Base-by-base conservation (phyloP, 148 eudicot genomes). In the Camellia japonica region DNA sequence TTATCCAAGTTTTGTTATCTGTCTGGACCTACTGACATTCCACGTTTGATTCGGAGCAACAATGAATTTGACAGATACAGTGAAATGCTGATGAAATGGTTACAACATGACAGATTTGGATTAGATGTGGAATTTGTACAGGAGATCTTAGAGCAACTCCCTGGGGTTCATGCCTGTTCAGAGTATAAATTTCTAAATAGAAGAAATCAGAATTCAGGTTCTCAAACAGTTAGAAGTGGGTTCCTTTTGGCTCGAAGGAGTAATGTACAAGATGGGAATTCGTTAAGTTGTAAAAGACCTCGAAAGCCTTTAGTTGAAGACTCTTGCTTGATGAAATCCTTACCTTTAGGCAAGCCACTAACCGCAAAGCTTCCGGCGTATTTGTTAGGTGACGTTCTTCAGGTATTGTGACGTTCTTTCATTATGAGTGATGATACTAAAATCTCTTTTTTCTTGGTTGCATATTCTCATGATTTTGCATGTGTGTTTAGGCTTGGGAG, bases 111-210 rank as follows among this genome's bases (percentile, higher is more conserved):
- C 71, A 85, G 92, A 75, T 89, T 89, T 84, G 92, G 88, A 49
- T 74, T 89, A 30, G 88, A 89, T 66, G 71, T 72, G 15, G 92
- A 87, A 51, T 87, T 89, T 78, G 86, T 89, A 47, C 92, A 85
- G 76, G 92, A 89, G 67, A 79, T 89, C 56, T 51, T 89, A 59
- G 92, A 89, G 71, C 84, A 85, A 80, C 90, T 87, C 82, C 92
- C 90, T 42, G 84, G 78, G 67, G 84, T 79, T 69, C 7, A 42
- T 23, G 75, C 78, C n/a, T 89, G 92, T 82, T 78, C 81, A 41
- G 82, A 70, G 19, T 89, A 89, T 78, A 86, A 72, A 67, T 63
- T 52, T 71, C 78, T 89, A 71, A 84, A 69, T 58, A 67, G 79
- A 56, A 85, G 92, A 85, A 79, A 75, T 75, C 80, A 78, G 23